A percentile compares a stretch with the other conserved stretches of the same genome.
Evolutionary conservation across 1,284 basidiomycete genomes (phyloP).

Genomic region (Irpex rosettiformis): DNA sequence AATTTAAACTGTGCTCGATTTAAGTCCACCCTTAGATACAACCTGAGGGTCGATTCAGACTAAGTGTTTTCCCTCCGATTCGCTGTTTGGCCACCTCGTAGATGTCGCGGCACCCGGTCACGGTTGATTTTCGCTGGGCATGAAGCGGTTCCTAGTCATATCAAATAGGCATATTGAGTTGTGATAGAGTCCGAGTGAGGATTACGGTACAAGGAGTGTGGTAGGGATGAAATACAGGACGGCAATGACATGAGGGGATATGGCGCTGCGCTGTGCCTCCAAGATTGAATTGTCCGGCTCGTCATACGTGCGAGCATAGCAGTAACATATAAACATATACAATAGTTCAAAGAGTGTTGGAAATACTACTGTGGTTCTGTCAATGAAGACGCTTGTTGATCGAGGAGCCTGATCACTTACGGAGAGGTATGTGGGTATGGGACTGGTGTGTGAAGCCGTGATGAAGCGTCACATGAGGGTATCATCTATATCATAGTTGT

Average conservation of each 20-base stretch:
- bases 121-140: neutral
- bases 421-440: neutral
- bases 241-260: neutral
- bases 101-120: too few species aligned
- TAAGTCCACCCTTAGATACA: neutral
- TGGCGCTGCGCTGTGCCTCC: neutral
- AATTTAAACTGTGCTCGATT: neutral
- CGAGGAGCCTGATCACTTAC: too few species aligned
- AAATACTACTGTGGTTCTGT: neutral
- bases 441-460: neutral
- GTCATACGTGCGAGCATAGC: neutral
- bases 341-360: neutral
- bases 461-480: neutral
- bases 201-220: neutral
- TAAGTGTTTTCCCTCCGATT: neutral
- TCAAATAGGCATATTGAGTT: slow-evolving; percentile 4
- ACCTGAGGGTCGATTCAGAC: neutral
- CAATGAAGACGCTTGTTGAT: too few species aligned
- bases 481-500: neutral
- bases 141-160: neutral
- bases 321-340: neutral
- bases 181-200: neutral
- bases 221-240: neutral
- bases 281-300: neutral
- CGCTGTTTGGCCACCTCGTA: too few species aligned